Conservation (phyloP, 2,329 filamentous ascomycete genomes). For the Lecanosticta acicola region DNA sequence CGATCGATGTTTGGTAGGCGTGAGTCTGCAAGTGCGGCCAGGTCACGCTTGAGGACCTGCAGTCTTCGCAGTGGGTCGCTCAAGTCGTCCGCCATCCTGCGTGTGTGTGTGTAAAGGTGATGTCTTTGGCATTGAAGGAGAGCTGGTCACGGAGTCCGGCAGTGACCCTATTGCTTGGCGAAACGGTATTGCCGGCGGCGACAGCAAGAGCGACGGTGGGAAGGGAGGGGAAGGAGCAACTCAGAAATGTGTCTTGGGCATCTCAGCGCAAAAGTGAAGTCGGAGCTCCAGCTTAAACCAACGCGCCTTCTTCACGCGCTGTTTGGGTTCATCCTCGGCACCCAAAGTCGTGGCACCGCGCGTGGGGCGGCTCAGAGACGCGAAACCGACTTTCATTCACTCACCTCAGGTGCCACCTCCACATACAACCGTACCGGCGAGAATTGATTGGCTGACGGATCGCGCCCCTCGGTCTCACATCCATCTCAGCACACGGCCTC, state of each 20-base stretch:
- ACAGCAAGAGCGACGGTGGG: too few species aligned
- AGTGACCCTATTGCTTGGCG: background rate
- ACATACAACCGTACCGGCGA: too few species aligned
- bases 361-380: background rate
- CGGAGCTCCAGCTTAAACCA: background rate
- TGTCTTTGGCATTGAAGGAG: too few species aligned
- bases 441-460: background rate
- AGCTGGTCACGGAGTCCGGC: too few species aligned
- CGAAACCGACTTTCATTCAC: background rate
- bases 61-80: conserved; percentile 69
- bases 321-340: background rate
- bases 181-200: background rate
- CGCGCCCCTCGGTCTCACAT: background rate
- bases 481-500: background rate
- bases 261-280: background rate
- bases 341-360: background rate
- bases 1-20: conserved; percentile 66
- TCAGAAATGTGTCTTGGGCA: background rate
- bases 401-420: too few species aligned
- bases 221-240: background rate
- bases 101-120: conserved; percentile 5
- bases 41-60: conserved; percentile 78
- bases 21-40: conserved; percentile 68
- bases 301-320: background rate
- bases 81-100: conserved; percentile 64